A percentile compares a stretch with the other conserved stretches of the same genome.
These are phyloP conservation scores for Patellaria atrata DNA, from an alignment of 495 filamentous ascomycete genomes.

Conservation along the genomic window DNA sequence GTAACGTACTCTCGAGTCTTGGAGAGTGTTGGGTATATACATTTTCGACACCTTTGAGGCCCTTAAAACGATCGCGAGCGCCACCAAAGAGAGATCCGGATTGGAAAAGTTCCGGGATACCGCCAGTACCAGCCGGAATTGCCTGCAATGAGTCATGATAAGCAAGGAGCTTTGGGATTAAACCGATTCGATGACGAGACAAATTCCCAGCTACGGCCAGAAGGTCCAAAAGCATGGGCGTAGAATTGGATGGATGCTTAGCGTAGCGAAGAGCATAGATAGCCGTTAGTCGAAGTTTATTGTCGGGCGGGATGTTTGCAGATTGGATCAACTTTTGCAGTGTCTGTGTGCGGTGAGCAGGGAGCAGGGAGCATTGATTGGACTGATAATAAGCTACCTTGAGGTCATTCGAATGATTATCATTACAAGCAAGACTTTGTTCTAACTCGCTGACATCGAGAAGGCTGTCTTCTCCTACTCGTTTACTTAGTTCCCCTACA, in stretches of 20 bases:
- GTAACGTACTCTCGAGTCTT: constrained; percentile 68
- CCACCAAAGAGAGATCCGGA: constrained; percentile 82
- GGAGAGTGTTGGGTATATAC: constrained; percentile 98
- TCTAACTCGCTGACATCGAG: constrained; percentile 93
- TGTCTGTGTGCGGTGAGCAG: constrained; percentile 37
- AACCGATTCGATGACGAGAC: constrained; percentile 53
- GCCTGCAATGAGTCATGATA: constrained; percentile 77
- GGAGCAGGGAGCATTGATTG: not conserved
- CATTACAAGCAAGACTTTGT: constrained; percentile 91
- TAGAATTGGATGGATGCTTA: constrained; percentile 62
- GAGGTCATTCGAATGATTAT: constrained; percentile 77
- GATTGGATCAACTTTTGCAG: constrained; percentile 73
- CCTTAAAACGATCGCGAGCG: constrained; percentile 80
- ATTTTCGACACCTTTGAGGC: constrained; percentile 92
- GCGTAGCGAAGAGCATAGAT: constrained; percentile 88
- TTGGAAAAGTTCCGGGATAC: constrained; percentile 83
- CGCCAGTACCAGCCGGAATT: constrained; percentile 44
- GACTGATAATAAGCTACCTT: constrained; percentile 40
- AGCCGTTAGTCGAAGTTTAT: constrained; percentile 77
- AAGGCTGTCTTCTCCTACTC: constrained; percentile 68
- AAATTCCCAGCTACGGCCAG: constrained; percentile 63
- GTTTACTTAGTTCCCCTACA: constrained; percentile 79
- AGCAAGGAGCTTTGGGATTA: constrained; percentile 60
- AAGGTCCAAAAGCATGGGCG: constrained; percentile 72
- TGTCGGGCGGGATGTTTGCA: constrained; percentile 54